Base-by-base conservation (phyloP, 2,329 filamentous ascomycete genomes). In the Fonsecaea erecta region DNA sequence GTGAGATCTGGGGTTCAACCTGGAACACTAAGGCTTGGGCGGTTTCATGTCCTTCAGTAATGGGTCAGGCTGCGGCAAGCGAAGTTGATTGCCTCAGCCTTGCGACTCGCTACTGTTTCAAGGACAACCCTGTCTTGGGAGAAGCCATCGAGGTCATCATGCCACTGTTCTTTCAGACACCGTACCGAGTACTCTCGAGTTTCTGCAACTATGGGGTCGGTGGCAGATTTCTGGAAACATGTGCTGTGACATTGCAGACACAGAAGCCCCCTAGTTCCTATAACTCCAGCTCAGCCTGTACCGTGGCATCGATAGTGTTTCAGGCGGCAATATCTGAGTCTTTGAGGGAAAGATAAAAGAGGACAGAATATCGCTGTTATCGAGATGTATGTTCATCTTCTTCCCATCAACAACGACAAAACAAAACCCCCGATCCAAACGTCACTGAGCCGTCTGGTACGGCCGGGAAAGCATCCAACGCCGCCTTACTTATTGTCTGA, bases 71-170 rank as follows among this genome's bases (percentile, higher is more conserved):
- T 30, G 52, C 24, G 24, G 34, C 52, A 37, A 14, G 16, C 16
- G 30, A 56, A 56, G 24, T 28, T 52, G 32, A 35, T 16, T 18
- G 37, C 32, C 37, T 58, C 55, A 37, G 37, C 55, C 34, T 30
- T 58, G 34, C 55, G 16, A 63, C 54, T 34, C 55, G 34, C 18
- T 14, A n/a, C 12, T 30, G 51, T 28, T 52, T 52, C 40, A 3
- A 21, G 40, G 5, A 14, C 24, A 30, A 5, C n/a, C n/a, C n/a
- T n/a, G n/a, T n/a, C n/a, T n/a, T n/a, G n/a, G n/a, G n/a, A n/a
- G 18, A 46, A 46, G n/a, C n/a, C n/a, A 14, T 6, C 14, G 12
- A 40, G 16, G 5, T 40, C 35, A 21, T 46, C 40, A 46, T n/a
- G n/a, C 40, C 40, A 46, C 40, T 9, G 40, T 9, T 11, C n/a